Evolutionary conservation across 331 rosid genomes (phyloP), one percentile per base, ranked within the genome.

Genomic region (Quercus tomentella): DNA sequence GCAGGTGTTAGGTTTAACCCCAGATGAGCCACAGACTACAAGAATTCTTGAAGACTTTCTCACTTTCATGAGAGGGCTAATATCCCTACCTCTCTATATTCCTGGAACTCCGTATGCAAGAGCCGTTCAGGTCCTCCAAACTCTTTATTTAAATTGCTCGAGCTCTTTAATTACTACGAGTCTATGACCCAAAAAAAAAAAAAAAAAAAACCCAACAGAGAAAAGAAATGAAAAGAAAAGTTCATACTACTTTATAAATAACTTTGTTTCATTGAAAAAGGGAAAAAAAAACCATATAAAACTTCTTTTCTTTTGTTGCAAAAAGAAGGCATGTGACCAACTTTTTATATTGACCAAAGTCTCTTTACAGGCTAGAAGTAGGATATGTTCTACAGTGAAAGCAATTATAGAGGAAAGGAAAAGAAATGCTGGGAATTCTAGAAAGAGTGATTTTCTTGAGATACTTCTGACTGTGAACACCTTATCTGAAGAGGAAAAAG

Each of bases 341-440:
- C 31, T 58, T 58, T 58, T 58, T 60, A 23, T 60, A 60, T 60
- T 60, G 66, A 60, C 31, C 31, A 23, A 60, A 52, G 62, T 74
- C 15, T 73, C 81, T 83, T 83, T 83, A 83, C 86, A 83, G 86
- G 83, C 86, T 75, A 83, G 86, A 75, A 61, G 73, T 26, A 79
- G 86, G 77, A 83, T 79, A 75, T 79, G 75, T 70, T 79, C 78
- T 9, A 78, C 80, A 35, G 80, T 79, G 74, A 83, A 83, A 75
- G 75, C 83, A 74, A 83, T 83, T 56, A 83, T 83, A 61, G 83
- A 79, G 74, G 86, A 83, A 75, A 83, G 86, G 56, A 79, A 82
- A 79, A 78, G 80, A 72, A 54, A 35, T 37, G 61, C 73, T 33
- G 83, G 30, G 74, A 52, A 41, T 35, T 71, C 16, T 37, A 30